Evolutionary conservation across 805 yeast genomes (phyloP).

Genomic region (Metschnikowia hibisci): DNA sequence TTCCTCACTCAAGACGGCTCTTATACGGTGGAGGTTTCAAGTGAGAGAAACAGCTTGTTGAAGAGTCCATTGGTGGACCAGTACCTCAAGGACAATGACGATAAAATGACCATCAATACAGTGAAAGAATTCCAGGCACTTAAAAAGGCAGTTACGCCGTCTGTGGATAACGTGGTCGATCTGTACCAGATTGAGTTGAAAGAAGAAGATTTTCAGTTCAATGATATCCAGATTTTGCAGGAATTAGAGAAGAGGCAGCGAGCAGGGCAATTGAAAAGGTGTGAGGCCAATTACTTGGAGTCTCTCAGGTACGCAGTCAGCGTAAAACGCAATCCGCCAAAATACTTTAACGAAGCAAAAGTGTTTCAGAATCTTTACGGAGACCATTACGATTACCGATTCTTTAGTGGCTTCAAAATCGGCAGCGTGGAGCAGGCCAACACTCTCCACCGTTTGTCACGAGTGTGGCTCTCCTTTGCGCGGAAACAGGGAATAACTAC

Average conservation of each 20-base stretch:
- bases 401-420: constrained; percentile 21
- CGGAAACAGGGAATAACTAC: constrained; percentile 24
- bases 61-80: constrained; percentile 23
- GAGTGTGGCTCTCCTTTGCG: constrained; percentile 27
- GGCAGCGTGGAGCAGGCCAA: constrained; percentile 20
- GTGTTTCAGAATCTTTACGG: constrained; percentile 17
- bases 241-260: constrained; percentile 15
- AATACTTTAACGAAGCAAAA: constrained; percentile 43
- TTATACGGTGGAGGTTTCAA: constrained; percentile 22
- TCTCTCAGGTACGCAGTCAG: constrained; percentile 12
- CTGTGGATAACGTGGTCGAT: constrained; percentile 22
- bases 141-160: constrained; percentile 17
- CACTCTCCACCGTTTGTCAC: constrained; percentile 21
- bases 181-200: constrained; percentile 26
- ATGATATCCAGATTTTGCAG: constrained; percentile 18
- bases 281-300: constrained; percentile 13
- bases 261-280: constrained; percentile 5
- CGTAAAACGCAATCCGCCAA: constrained; percentile 21
- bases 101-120: constrained; percentile 14
- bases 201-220: constrained; percentile 26
- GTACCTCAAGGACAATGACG: constrained; percentile 12
- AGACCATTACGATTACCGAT: constrained; percentile 29
- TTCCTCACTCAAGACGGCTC: constrained; percentile 33
- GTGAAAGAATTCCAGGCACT: constrained; percentile 22
- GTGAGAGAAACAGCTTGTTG: constrained; percentile 16